Evolutionary conservation across 2,329 filamentous ascomycete genomes (phyloP), one percentile per base, ranked within the genome.

Genomic region (Parastagonospora avenae): DNA sequence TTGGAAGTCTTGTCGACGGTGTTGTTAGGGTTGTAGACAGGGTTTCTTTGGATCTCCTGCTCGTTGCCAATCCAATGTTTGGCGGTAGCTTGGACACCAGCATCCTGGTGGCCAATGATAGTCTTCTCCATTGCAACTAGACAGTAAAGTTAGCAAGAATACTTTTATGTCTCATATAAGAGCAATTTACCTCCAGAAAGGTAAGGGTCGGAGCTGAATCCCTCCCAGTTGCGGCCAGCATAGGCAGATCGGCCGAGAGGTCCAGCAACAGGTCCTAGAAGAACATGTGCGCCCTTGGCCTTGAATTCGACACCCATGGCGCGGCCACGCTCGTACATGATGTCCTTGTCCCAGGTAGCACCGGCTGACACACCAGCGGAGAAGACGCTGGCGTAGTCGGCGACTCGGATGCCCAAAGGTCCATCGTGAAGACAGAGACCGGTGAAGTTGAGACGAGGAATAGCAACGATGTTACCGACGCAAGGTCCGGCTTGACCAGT

Each of bases 11-110:
- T 55, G 69, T 54, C 75, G 2, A 66, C 74, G 48, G 36, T 60
- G 85, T 64, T 87, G 82, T 74, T 91, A 86, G 57, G 88, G 85
- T 30, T 80, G 16, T 65, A 78, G 48, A 48, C 53, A 49, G 38
- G 75, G 59, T 73, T 68, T 35, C 63, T 71, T 59, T 68, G 67
- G 44, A 60, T 82, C 52, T 87, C 85, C 67, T 87, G 85, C 62
- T 87, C 85, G 48, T 87, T 85, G 12, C 74, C 81, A 36, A 87
- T 81, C 50, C 78, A 81, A 59, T 87, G 84, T 68, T 85, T 76
- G 14, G 73, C 70, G 32, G 67, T 72, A 30, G 74, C 69, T 43
- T 77, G 69, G 9, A 79, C 78, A 40, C 76, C 76, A 14, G 66
- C 70, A 45, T 71, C 71, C 42, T 78, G 74, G 40, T 74, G 66